Base-by-base conservation (phyloP, 805 yeast species). In the Pichia nanzhaoensis region DNA sequence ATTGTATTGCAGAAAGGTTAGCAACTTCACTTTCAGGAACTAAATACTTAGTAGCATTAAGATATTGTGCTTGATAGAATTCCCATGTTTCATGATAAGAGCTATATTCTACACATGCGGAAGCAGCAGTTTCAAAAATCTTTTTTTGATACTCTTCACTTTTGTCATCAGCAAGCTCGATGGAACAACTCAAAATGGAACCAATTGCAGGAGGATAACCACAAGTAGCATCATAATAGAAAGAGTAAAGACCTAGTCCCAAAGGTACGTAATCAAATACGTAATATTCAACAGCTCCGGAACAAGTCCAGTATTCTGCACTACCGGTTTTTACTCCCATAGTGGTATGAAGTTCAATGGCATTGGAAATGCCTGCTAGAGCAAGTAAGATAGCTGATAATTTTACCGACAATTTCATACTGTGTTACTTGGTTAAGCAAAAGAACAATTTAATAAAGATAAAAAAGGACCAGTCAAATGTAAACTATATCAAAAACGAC, bases 21-120 rank as follows among this genome's bases (percentile, higher is more conserved):
- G 36, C n/a, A 14, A 45, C 42, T 0, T 41, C 34, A 10, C 41
- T 48, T 10, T 47, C 24, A 12, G 41, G 34, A 13, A 54, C 34
- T 24, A 54, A 52, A 24, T 50, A 37, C 2, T 52, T 35, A 0
- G 69, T 60, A 1, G 69, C 68, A 41, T 63, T 61, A 13, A 46
- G 42, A 44, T 63, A 69, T 17, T 51, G 63, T 43, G 3, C 45
- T 37, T 37, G 37, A 35, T 49, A 51, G 18, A 32, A 53, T 7
- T 17, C 50, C 55, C 48, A 66, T 46, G 10, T 57, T 57, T 6
- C 16, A 9, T 8, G 21, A 28, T 31, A 51, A 18, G 42, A 41
- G 17, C 44, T 37, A 21, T 49, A 51, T n/a, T 43, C 16, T 3
- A 14, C 24, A 41, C 55, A 52, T 5, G 31, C 14, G 5, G 10